Conservation (phyloP, 2,329 filamentous ascomycete species). For the Sporothrix sp. region DNA sequence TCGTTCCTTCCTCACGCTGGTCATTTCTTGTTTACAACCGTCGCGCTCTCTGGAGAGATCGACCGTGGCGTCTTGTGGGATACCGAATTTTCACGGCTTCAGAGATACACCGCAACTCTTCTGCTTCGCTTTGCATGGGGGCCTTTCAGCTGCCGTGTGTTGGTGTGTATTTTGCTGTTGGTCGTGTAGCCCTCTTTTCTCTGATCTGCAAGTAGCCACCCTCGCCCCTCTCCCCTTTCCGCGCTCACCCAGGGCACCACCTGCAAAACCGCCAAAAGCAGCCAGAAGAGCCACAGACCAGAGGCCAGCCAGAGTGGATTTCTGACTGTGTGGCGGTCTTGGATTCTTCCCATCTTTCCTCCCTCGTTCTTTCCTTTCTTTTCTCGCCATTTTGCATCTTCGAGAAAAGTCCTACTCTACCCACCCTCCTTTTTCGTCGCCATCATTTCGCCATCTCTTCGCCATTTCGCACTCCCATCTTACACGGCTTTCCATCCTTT, state of each 20-base stretch:
- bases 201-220: neutral
- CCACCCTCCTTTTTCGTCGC: constrained; percentile 2
- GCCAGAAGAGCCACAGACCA: no score
- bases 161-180: neutral
- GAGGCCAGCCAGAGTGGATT: constrained; percentile 10
- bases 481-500: neutral
- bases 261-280: neutral
- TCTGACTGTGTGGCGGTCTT: constrained; percentile 14
- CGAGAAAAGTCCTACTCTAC: neutral
- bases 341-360: constrained; percentile 1
- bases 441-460: neutral
- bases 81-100: no score
- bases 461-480: neutral
- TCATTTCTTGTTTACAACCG: constrained; percentile 2
- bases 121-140: no score
- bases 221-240: constrained; percentile 6
- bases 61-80: no score
- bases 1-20: neutral
- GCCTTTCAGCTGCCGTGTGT: neutral
- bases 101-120: no score
- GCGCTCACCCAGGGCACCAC: neutral
- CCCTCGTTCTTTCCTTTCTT: constrained; percentile 5
- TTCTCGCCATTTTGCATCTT: constrained; percentile 1
- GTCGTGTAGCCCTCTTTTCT: neutral
- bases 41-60: neutral